Evolutionary conservation across 495 filamentous ascomycete genomes (phyloP), one percentile per base, ranked within the genome.

Genomic region (Xeromyces bisporus): DNA sequence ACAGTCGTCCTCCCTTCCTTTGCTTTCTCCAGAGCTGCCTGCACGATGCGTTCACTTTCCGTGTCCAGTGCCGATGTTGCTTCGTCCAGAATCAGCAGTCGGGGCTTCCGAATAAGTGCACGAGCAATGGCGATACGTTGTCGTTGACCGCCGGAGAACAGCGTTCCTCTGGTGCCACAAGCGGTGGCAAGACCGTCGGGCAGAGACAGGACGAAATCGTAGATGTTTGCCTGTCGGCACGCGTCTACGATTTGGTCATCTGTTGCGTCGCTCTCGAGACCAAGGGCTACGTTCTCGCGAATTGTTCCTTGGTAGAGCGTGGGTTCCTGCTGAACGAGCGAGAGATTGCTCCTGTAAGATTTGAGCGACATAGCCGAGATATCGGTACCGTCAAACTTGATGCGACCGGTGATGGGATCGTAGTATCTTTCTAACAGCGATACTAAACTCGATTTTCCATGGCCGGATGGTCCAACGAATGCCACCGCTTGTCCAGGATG

Each of bases 241-340:
- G 68, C 73, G 27, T 59, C 42, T 26, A 64, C 36, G 18, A 83
- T 49, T 1, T 71, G 60, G 0, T 60, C 44, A 1, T 65, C 54
- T 0, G 47, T 33, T n/a, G 51, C 42, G 6, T 52, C 33, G 13
- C 41, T 32, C 11, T 53, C 46, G 1, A 66, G 49, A 4, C 67
- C 71, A 6, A 73, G 42, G 1, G 64, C 35, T 23, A 78, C 60
- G 39, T 77, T 77, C 28, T 85, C 78, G 16, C 62, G 54, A 36
- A 85, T 72, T 3, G 69, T 77, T 13, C 79, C 79, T 34, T 77
- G 71, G 48, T 80, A 84, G 6, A 85, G 50, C 0, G 70, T 80
- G 14, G 78, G 77, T 40, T 84, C 78, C 43, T 85, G 79, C 27
- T 70, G 64, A 3, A 41, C 36, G 4, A 42, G 36, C 1, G 32